Evolutionary conservation across 2,329 filamentous ascomycete species (phyloP).

Genomic region (Talaromyces islandicus): DNA sequence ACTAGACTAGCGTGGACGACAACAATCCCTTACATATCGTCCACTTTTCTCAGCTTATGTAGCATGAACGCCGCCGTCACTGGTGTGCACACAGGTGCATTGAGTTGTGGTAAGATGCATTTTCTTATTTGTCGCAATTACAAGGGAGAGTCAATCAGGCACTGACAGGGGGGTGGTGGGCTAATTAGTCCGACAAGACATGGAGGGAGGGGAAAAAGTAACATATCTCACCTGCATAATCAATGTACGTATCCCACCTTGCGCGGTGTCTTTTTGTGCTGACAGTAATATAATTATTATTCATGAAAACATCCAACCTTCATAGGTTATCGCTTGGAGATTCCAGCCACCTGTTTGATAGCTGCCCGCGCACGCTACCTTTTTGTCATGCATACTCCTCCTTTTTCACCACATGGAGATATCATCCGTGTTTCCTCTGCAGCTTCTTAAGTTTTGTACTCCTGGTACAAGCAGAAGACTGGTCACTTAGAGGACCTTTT

Average conservation of each 20-base stretch:
- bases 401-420: background rate
- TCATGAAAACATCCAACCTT: background rate
- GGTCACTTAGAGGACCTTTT: background rate
- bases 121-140: background rate
- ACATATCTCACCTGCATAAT: background rate
- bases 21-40: background rate
- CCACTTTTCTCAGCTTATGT: background rate
- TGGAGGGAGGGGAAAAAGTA: background rate
- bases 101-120: constrained; percentile 15
- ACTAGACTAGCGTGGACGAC: background rate
- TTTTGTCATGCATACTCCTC: background rate
- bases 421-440: background rate
- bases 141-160: background rate
- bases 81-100: constrained; percentile 31
- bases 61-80: constrained; percentile 24
- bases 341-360: background rate
- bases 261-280: background rate
- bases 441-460: background rate
- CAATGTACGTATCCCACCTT: background rate
- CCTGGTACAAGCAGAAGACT: background rate
- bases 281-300: background rate
- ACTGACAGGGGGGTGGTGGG: background rate
- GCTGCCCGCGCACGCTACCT: background rate
- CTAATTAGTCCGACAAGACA: background rate
- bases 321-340: background rate